Percentiles rank a stretch among this genome's conserved stretches.
phyloP scores from a whole-genome alignment of 306 rosid species.

The Psophocarpus tetragonolobus region DNA sequence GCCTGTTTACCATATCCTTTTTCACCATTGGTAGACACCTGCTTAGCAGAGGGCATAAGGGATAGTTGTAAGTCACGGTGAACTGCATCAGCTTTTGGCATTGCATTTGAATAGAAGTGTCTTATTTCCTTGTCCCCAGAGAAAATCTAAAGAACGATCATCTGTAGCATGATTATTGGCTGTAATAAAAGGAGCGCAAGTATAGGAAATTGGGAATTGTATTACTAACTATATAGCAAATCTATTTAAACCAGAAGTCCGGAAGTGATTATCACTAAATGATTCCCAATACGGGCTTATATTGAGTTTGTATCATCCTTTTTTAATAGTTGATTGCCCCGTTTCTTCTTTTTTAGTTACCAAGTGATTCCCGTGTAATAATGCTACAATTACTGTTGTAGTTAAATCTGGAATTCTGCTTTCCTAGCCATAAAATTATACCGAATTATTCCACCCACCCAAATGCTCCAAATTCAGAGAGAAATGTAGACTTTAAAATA shows the following conservation, averaged over 20 bases:
- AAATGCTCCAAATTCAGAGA: not conserved
- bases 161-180: not conserved
- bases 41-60: not conserved
- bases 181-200: conserved; percentile 7
- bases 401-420: not conserved
- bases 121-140: conserved; percentile 15
- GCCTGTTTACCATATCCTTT: not conserved
- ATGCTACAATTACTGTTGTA: not conserved
- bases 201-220: not conserved
- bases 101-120: not conserved
- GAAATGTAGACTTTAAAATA: conserved; percentile 16
- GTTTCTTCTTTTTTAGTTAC: not conserved
- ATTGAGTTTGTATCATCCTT: not conserved
- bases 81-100: conserved; percentile 10
- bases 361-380: not conserved
- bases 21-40: not conserved
- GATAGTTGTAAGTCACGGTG: conserved; percentile 8
- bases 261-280: not conserved
- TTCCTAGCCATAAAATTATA: not conserved
- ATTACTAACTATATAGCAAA: not conserved
- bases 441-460: not conserved
- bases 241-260: conserved; percentile 11
- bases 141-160: conserved; percentile 15
- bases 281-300: not conserved
- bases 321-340: not conserved